A percentile compares a stretch with the other conserved stretches of the same genome.
phyloP scores from a whole-genome alignment of 768 basidiomycete species.

The Tremella mesenterica region DNA sequence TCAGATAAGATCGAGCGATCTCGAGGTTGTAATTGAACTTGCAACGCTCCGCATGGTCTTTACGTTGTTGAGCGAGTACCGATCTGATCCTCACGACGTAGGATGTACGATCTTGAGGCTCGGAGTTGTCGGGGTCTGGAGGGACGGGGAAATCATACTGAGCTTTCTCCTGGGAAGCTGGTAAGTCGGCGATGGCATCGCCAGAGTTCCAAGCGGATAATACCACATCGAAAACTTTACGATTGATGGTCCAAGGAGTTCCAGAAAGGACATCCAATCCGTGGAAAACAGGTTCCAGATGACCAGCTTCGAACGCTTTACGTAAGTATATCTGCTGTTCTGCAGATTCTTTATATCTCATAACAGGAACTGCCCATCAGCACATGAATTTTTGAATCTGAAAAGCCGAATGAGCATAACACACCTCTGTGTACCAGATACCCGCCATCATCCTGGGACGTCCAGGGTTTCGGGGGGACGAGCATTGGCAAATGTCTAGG shows the following conservation, averaged over 20 bases:
- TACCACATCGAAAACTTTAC: constrained; percentile 63
- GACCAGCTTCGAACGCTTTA: constrained; percentile 62
- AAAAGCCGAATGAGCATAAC: constrained; percentile 28
- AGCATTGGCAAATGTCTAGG: constrained; percentile 96
- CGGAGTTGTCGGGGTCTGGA: constrained; percentile 50
- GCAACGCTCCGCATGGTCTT: constrained; percentile 84
- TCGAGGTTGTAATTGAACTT: constrained; percentile 94
- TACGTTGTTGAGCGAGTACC: constrained; percentile 56
- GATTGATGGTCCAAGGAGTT: constrained; percentile 86
- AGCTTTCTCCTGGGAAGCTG: constrained; percentile 56
- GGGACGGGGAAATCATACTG: constrained; percentile 49
- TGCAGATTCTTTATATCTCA: constrained; percentile 85
- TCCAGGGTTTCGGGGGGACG: constrained; percentile 80
- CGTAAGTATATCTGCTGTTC: constrained; percentile 75
- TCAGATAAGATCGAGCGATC: constrained; percentile 82
- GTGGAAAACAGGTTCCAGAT: constrained; percentile 74
- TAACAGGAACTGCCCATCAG: constrained; percentile 54
- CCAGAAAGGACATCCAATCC: constrained; percentile 81
- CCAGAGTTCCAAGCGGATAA: constrained; percentile 80
- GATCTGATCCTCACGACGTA: constrained; percentile 55
- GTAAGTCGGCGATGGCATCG: constrained; percentile 70
- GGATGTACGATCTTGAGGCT: constrained; percentile 49
- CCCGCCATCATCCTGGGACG: constrained; percentile 64
- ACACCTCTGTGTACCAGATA: constrained; percentile 71
- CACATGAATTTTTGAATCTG: too few relatives aligned